These are phyloP conservation scores for Amanita rubescens DNA, from an alignment of 768 basidiomycete species.

Conservation along the genomic window DNA sequence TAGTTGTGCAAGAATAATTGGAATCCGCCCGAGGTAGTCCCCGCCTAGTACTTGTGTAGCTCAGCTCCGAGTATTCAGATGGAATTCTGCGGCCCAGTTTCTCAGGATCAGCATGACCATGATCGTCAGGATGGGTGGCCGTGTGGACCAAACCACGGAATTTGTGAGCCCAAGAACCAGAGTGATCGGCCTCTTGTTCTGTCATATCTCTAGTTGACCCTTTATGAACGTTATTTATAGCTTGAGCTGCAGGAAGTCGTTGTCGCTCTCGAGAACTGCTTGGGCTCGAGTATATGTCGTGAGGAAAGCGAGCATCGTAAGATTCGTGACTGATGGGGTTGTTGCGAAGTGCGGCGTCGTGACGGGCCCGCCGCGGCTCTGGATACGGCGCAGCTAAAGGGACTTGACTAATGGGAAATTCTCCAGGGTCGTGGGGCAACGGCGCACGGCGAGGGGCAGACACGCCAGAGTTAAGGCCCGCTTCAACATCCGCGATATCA, in stretches of 20 bases:
- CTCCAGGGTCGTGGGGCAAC: not conserved
- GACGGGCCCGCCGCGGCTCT: not conserved
- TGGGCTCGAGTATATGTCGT: conserved; percentile 5
- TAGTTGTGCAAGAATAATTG: conserved; percentile 32
- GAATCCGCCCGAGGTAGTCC: conserved; percentile 36
- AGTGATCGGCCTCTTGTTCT: not conserved
- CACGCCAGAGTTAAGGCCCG: not conserved
- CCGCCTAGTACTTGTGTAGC: conserved; percentile 18
- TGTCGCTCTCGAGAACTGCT: not conserved
- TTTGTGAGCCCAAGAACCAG: not conserved
- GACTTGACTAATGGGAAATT: conserved; percentile 1
- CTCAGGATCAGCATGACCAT: conserved; percentile 11
- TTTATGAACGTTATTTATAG: not conserved
- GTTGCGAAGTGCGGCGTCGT: not conserved
- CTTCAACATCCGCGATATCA: not conserved
- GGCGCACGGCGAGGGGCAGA: not conserved
- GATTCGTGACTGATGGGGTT: not conserved
- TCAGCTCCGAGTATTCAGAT: not conserved
- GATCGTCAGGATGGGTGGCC: not conserved
- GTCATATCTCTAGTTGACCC: not conserved
- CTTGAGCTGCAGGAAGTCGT: not conserved
- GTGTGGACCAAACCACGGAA: not conserved
- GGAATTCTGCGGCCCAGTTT: not conserved
- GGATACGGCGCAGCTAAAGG: conserved; percentile 2
- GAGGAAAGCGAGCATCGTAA: not conserved